A percentile compares a stretch with the other conserved stretches of the same genome.
These are phyloP conservation scores for Colletotrichum caudatum DNA, from an alignment of 2,329 filamentous ascomycete genomes.

Conservation along the genomic window DNA sequence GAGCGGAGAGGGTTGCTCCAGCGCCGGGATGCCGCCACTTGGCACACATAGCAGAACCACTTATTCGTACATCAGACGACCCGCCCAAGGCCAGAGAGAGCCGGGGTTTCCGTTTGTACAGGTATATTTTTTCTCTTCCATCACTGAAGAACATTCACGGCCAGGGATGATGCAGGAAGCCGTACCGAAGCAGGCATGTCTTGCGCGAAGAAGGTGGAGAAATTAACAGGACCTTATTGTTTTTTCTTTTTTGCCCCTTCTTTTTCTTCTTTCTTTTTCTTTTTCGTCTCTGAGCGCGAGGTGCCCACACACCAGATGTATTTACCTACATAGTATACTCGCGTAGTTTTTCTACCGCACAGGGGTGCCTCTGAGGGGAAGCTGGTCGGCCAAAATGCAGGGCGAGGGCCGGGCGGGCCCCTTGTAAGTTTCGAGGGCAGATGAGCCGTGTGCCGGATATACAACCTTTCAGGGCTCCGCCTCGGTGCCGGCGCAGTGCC, in stretches of 20 bases:
- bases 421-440: slow-evolving; percentile 29
- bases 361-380: too few relatives aligned
- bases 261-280: neutral
- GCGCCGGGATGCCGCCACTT: slow-evolving; percentile 25
- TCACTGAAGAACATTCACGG: slow-evolving; percentile 12
- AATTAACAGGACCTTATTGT: neutral
- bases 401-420: slow-evolving; percentile 3
- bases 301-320: neutral
- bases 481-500: neutral
- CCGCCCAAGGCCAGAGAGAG: slow-evolving; percentile 8
- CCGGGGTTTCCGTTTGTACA: slow-evolving; percentile 7
- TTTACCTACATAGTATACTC: too few relatives aligned
- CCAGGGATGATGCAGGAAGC: slow-evolving; percentile 13
- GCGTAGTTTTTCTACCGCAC: too few relatives aligned
- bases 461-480: slow-evolving; percentile 28
- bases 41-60: slow-evolving; percentile 29
- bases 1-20: slow-evolving; percentile 15
- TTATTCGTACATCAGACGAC: slow-evolving; percentile 25
- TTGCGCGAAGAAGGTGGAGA: neutral
- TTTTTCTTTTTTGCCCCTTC: neutral
- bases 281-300: neutral
- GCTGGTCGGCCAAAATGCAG: neutral
- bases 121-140: neutral
- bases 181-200: neutral
- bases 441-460: slow-evolving; percentile 34